phyloP scores from a whole-genome alignment of 306 rosid species.

The Quercus glauca region DNA sequence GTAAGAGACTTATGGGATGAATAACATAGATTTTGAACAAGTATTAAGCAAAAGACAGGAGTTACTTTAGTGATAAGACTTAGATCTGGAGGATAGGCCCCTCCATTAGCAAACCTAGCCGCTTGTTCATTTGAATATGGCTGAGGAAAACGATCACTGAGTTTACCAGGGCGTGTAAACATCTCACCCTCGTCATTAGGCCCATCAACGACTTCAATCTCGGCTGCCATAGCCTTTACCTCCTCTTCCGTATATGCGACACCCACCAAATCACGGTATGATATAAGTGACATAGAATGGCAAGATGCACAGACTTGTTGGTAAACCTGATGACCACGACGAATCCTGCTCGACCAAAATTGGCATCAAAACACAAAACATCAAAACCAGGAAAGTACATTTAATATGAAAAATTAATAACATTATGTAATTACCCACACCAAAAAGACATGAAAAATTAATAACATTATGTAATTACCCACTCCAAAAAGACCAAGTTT shows the following conservation, averaged over 20 bases:
- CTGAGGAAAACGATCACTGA: slow-evolving; percentile 90
- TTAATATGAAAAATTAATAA: not conserved
- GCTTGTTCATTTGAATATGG: slow-evolving; percentile 95
- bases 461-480: not conserved
- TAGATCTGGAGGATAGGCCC: slow-evolving; percentile 98
- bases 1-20: slow-evolving; percentile 4
- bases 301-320: slow-evolving; percentile 93
- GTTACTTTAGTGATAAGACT: slow-evolving; percentile 95
- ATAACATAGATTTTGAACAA: not conserved
- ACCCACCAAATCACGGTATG: slow-evolving; percentile 98
- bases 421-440: not conserved
- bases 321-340: slow-evolving; percentile 99
- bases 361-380: slow-evolving; percentile 15
- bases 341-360: slow-evolving; percentile 71
- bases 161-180: slow-evolving; percentile 98
- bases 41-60: slow-evolving; percentile 20
- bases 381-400: not conserved
- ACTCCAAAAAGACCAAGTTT: not conserved
- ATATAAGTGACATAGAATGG: slow-evolving; percentile 93
- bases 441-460: not conserved
- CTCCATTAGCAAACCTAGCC: slow-evolving; percentile 99
- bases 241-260: slow-evolving; percentile 98
- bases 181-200: slow-evolving; percentile 99
- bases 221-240: slow-evolving; percentile 98
- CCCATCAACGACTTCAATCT: slow-evolving; percentile 97